A percentile compares a stretch with the other conserved stretches of the same genome.
Evolutionary conservation across 2,329 filamentous ascomycete genomes (phyloP).

Genomic region (Alternaria brassicicola): DNA sequence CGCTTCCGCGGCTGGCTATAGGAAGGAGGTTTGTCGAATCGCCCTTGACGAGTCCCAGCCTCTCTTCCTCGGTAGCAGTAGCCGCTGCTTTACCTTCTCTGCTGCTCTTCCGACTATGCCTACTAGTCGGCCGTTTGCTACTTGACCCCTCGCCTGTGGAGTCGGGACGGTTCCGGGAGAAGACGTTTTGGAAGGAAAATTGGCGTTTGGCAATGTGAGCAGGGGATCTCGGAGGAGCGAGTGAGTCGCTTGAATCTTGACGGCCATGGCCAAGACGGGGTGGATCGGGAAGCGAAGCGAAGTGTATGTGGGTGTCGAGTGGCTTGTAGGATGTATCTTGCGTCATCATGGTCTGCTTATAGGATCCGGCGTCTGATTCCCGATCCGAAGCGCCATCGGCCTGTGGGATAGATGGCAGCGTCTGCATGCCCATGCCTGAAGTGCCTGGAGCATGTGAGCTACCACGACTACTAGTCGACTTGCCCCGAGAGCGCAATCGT

Average conservation of each 20-base stretch:
- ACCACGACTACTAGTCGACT: constrained; percentile 38
- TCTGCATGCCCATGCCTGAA: constrained; percentile 29
- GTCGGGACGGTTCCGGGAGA: constrained; percentile 59
- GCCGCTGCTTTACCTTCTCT: constrained; percentile 50
- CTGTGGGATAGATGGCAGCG: constrained; percentile 27
- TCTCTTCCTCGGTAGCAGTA: constrained; percentile 78
- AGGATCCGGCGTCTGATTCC: constrained; percentile 53
- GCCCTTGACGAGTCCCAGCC: constrained; percentile 79
- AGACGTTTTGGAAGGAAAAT: constrained; percentile 92
- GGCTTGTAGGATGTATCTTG: constrained; percentile 57
- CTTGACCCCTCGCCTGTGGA: constrained; percentile 31
- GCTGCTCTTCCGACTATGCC: constrained; percentile 42
- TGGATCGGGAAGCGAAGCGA: constrained; percentile 45
- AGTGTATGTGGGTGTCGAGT: constrained; percentile 51
- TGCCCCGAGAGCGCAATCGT: constrained; percentile 42
- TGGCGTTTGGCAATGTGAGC: constrained; percentile 70
- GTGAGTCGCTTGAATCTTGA: constrained; percentile 52
- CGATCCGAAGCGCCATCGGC: constrained; percentile 33
- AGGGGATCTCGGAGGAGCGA: constrained; percentile 63
- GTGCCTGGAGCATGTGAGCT: constrained; percentile 21
- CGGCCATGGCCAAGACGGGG: constrained; percentile 42
- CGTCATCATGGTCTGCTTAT: constrained; percentile 52
- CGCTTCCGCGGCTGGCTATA: constrained; percentile 30
- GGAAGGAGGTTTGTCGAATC: constrained; percentile 56
- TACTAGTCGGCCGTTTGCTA: constrained; percentile 31